Base-by-base conservation (phyloP, 345 rosid genomes). In the Linum lewisii region DNA sequence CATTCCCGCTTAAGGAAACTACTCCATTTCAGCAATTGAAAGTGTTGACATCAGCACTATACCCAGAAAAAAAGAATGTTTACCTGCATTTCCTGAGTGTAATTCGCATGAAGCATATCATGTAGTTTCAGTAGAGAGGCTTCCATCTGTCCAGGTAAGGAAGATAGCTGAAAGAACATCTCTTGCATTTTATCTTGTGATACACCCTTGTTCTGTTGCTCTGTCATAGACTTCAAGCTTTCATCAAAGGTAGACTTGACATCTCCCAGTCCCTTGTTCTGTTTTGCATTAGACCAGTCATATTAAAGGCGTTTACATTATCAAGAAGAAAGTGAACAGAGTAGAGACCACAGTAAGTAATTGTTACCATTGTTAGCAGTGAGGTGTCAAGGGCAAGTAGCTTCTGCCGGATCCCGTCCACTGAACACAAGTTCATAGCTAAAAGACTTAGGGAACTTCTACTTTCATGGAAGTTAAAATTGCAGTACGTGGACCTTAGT, bases 181-280 rank as follows among this genome's bases (percentile, higher is more conserved):
- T 78, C 74, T 60, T 76, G 77, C 44, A 84, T 63, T 74, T 76
- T 82, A 13, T 84, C 85, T 69, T 74, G 78, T 49, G 62, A 62
- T 58, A 56, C 61, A 60, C 70, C 77, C 67, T 81, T 81, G 71
- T 68, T 67, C 62, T 78, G 59, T 68, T 79, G 87, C 61, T 87
- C 81, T n/a, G 82, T 78, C 64, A 87, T 59, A 47, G 81, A 78
- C 75, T 78, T 82, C 73, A 85, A 75, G 72, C 83, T 72, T 61
- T 72, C 85, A 62, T 72, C 79, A 62, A 85, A 60, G 67, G 80
- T 78, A 51, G 67, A 62, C 81, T 87, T 85, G 60, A 74, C 60
- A 61, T 75, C 84, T 57, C 80, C 88, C 51, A 84, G 90, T 62
- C 79, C 84, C 75, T 82, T 85, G 36, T 65, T 76, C 95, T 90